Percentiles rank a stretch among this genome's conserved stretches.
phyloP scores from a whole-genome alignment of 805 yeast species.

The Candida vaughaniae region DNA sequence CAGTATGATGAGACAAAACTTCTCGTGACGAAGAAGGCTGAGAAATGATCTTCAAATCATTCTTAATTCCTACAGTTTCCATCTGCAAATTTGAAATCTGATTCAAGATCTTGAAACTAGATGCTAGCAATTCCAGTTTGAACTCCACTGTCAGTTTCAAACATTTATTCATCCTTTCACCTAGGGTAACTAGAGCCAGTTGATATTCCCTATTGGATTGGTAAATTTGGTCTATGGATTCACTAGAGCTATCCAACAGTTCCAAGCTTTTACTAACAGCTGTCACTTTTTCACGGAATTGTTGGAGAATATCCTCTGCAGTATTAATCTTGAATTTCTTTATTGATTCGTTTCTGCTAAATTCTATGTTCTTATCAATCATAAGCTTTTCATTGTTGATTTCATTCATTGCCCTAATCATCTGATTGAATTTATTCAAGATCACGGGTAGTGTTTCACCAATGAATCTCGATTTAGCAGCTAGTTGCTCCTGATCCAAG shows the following conservation, averaged over 20 bases:
- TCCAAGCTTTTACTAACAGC: conserved; percentile 4
- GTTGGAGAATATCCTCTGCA: conserved; percentile 4
- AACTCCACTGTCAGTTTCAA: conserved; percentile 19
- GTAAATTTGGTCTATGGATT: conserved; percentile 3
- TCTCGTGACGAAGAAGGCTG: conserved; percentile 9
- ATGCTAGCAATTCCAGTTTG: conserved; percentile 20
- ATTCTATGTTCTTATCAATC: conserved; percentile 43
- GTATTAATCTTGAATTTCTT: conserved; percentile 20
- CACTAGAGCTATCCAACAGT: conserved; percentile 2
- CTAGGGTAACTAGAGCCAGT: background rate
- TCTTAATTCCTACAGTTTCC: conserved; percentile 33
- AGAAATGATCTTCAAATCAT: conserved; percentile 26
- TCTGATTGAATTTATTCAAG: conserved; percentile 26
- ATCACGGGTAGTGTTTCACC: conserved; percentile 28
- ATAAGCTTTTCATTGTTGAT: conserved; percentile 36
- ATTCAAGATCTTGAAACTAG: conserved; percentile 26
- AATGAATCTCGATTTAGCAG: conserved; percentile 28
- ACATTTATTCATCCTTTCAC: background rate
- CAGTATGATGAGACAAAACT: conserved; percentile 17
- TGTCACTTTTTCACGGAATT: conserved; percentile 2
- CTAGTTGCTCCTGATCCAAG: conserved; percentile 28
- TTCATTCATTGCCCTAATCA: conserved; percentile 33
- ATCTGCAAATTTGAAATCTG: conserved; percentile 37
- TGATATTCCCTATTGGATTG: background rate
- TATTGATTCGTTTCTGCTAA: conserved; percentile 38